Evolutionary conservation across 2,329 filamentous ascomycete species (phyloP).

Genomic region (Aspergillus spinulosporus): DNA sequence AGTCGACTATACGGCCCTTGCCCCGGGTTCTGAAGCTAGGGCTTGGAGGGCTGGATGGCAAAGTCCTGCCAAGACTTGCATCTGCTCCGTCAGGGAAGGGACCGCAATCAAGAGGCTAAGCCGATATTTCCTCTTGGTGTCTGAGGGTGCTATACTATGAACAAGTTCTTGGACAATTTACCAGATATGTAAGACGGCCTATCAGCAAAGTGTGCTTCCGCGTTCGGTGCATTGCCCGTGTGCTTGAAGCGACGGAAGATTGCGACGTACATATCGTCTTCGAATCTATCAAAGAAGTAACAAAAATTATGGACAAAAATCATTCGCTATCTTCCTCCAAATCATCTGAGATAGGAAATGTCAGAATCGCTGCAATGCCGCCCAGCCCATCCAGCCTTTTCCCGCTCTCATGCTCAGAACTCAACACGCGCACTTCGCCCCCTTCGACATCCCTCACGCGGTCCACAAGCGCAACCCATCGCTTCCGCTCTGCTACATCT

Average conservation of each 20-base stretch:
- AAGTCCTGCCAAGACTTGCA: no score
- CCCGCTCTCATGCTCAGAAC: slow-evolving; percentile 91
- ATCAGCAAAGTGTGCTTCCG: no score
- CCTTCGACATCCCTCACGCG: slow-evolving; percentile 77
- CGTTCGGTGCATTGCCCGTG: background rate
- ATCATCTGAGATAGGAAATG: slow-evolving; percentile 80
- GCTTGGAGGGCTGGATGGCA: no score
- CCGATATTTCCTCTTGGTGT: no score
- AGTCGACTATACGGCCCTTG: no score
- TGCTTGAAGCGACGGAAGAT: background rate
- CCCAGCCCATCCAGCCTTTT: slow-evolving; percentile 79
- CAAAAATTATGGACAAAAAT: background rate
- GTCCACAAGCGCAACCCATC: slow-evolving; percentile 84
- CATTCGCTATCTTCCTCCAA: slow-evolving; percentile 42
- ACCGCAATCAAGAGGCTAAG: no score
- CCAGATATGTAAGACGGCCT: no score
- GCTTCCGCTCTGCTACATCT: slow-evolving; percentile 71
- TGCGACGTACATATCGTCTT: background rate
- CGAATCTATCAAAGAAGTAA: background rate
- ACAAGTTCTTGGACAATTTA: no score
- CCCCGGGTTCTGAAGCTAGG: no score
- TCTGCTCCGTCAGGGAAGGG: no score
- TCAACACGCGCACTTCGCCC: slow-evolving; percentile 84
- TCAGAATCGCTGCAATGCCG: slow-evolving; percentile 84
- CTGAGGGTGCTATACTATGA: no score